phyloP scores from a whole-genome alignment of 768 basidiomycete species.

The Pleurotus giganteus region DNA sequence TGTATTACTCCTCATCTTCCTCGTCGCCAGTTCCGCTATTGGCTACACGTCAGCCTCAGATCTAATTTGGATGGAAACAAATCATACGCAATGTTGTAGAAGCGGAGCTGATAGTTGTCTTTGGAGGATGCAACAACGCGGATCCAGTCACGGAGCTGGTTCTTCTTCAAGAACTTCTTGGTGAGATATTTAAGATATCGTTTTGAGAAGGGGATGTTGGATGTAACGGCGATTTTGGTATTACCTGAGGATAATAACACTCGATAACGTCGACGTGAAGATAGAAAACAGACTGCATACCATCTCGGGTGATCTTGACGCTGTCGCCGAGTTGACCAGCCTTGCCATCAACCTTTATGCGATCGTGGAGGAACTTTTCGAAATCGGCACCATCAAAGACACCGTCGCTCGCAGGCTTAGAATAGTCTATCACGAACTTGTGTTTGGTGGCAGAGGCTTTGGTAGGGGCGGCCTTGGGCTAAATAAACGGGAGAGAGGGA shows the following conservation, averaged over 20 bases:
- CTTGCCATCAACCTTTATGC: conserved; percentile 92
- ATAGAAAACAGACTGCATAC: conserved; percentile 39
- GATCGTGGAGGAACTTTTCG: conserved; percentile 90
- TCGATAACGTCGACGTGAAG: background rate
- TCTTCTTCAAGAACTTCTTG: conserved; percentile 99
- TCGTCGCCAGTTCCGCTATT: conserved; percentile 33
- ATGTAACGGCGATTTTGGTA: conserved; percentile 81
- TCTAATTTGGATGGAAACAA: background rate
- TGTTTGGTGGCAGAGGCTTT: conserved; percentile 58
- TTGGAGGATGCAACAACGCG: conserved; percentile 94
- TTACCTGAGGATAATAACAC: conserved; percentile 53
- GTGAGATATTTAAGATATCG: conserved; percentile 98
- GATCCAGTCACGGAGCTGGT: conserved; percentile 93
- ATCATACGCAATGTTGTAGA: conserved; percentile 88
- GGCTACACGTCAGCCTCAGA: conserved; percentile 11
- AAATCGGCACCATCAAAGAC: conserved; percentile 62
- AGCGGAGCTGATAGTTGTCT: conserved; percentile 91
- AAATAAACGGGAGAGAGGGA: conserved; percentile 25
- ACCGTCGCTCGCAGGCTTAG: conserved; percentile 65
- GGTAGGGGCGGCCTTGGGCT: conserved; percentile 59
- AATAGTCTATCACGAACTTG: conserved; percentile 86
- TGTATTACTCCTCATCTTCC: conserved; percentile 31
- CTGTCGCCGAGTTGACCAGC: conserved; percentile 88
- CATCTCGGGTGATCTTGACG: conserved; percentile 84
- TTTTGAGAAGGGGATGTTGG: conserved; percentile 91